Evolutionary conservation across 2,329 filamentous ascomycete genomes (phyloP).

Genomic region (Botrytis aclada): DNA sequence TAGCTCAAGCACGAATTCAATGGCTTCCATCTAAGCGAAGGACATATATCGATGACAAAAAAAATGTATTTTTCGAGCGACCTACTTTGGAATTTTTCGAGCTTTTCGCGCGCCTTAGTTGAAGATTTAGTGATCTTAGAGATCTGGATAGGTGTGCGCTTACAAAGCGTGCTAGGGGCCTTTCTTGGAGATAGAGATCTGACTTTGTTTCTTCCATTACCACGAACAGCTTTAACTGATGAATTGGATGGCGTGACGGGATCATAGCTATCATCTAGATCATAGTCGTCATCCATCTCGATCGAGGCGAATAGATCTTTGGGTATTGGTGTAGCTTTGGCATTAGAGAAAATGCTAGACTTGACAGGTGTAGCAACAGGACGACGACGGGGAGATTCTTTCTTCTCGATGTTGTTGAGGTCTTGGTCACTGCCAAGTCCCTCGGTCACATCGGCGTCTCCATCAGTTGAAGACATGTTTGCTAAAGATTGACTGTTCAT

Average conservation of each 20-base stretch:
- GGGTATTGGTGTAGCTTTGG: background rate
- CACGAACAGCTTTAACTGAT: background rate
- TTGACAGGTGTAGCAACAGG: slow-evolving; percentile 1
- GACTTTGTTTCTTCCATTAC: background rate
- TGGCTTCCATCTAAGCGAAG: background rate
- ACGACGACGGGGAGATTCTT: background rate
- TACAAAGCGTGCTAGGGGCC: background rate
- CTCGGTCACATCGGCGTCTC: background rate
- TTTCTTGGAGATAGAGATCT: background rate
- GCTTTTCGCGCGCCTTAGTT: background rate
- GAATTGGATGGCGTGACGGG: background rate
- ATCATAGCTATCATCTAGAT: background rate
- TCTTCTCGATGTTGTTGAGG: background rate
- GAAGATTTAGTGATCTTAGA: background rate
- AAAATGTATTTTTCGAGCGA: background rate
- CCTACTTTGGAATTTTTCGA: no score
- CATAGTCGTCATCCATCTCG: no score
- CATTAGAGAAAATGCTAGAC: background rate
- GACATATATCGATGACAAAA: background rate
- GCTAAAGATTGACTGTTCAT: background rate
- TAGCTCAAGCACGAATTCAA: background rate
- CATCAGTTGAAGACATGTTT: background rate
- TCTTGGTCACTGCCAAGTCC: background rate
- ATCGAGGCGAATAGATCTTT: background rate
- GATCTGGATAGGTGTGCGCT: background rate